phyloP scores from a whole-genome alignment of 441 rosid species.

The Manihot esculenta region DNA sequence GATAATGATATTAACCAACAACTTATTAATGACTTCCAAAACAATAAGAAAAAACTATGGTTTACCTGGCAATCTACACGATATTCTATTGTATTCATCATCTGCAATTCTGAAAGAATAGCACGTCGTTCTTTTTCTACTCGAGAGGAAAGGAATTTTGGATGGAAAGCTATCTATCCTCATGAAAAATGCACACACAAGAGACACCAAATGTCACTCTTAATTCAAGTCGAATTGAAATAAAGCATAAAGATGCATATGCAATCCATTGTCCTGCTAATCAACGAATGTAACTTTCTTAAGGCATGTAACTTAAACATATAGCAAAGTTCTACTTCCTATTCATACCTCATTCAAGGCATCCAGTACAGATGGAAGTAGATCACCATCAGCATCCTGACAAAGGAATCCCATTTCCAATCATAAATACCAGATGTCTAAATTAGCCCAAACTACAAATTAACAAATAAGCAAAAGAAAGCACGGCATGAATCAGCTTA shows the following conservation, averaged over 20 bases:
- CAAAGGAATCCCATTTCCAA: slow-evolving; percentile 33
- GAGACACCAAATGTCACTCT: slow-evolving; percentile 5
- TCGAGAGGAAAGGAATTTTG: slow-evolving; percentile 90
- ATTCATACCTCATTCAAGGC: slow-evolving; percentile 89
- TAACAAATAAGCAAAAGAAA: slow-evolving; percentile 19
- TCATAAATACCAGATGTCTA: slow-evolving; percentile 22
- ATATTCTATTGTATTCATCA: slow-evolving; percentile 99
- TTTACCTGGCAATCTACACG: slow-evolving; percentile 99
- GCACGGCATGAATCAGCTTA: neutral
- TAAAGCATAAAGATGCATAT: neutral
- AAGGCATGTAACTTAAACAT: slow-evolving; percentile 14
- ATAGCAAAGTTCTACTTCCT: slow-evolving; percentile 4
- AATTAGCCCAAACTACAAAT: slow-evolving; percentile 7
- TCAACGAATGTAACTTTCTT: neutral
- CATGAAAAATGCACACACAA: slow-evolving; percentile 22
- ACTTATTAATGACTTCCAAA: slow-evolving; percentile 21
- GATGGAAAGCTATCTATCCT: slow-evolving; percentile 91
- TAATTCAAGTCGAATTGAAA: neutral
- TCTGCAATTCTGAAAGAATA: slow-evolving; percentile 97
- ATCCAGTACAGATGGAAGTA: slow-evolving; percentile 84
- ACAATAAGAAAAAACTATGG: slow-evolving; percentile 16
- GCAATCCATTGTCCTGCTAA: neutral
- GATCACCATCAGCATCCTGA: slow-evolving; percentile 84
- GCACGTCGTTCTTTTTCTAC: slow-evolving; percentile 99
- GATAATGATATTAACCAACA: neutral